A percentile compares a stretch with the other conserved stretches of the same genome.
phyloP scores from a whole-genome alignment of 2,329 filamentous ascomycete genomes.

The Fusarium sp. region DNA sequence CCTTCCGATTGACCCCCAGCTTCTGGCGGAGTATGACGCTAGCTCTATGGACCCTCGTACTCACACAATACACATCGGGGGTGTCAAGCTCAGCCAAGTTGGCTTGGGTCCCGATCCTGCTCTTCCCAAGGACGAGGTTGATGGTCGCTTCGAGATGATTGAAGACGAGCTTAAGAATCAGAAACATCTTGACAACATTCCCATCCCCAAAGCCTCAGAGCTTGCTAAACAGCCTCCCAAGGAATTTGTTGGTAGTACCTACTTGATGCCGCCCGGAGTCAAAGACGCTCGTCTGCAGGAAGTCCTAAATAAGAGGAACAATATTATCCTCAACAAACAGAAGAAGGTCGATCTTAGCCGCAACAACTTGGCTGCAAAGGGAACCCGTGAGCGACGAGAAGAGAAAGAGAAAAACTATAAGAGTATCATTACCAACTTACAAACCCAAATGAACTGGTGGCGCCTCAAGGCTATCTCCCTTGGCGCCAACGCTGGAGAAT shows the following conservation, averaged over 20 bases:
- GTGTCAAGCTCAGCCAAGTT: background rate
- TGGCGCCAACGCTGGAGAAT: constrained; percentile 36
- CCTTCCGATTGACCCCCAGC: background rate
- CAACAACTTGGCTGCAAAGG: constrained; percentile 52
- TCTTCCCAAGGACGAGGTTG: constrained; percentile 14
- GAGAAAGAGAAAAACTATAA: constrained; percentile 40
- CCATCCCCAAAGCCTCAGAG: constrained; percentile 41
- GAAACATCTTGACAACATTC: constrained; percentile 36
- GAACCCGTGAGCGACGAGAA: constrained; percentile 45
- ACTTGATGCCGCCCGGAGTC: constrained; percentile 23
- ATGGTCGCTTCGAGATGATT: constrained; percentile 29
- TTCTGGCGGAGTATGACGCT: background rate
- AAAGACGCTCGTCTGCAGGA: background rate
- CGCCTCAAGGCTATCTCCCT: constrained; percentile 39
- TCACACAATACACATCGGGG: background rate
- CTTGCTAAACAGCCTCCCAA: constrained; percentile 41
- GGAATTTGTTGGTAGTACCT: constrained; percentile 25
- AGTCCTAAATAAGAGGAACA: constrained; percentile 12
- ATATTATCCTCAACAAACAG: constrained; percentile 31
- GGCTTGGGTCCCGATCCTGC: background rate
- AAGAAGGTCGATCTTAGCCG: constrained; percentile 45
- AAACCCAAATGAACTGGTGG: constrained; percentile 43
- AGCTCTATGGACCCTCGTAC: background rate
- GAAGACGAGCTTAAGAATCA: constrained; percentile 37
- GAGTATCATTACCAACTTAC: constrained; percentile 34